Evolutionary conservation across 495 filamentous ascomycete genomes (phyloP).

Genomic region (Cryomyces antarcticus): DNA sequence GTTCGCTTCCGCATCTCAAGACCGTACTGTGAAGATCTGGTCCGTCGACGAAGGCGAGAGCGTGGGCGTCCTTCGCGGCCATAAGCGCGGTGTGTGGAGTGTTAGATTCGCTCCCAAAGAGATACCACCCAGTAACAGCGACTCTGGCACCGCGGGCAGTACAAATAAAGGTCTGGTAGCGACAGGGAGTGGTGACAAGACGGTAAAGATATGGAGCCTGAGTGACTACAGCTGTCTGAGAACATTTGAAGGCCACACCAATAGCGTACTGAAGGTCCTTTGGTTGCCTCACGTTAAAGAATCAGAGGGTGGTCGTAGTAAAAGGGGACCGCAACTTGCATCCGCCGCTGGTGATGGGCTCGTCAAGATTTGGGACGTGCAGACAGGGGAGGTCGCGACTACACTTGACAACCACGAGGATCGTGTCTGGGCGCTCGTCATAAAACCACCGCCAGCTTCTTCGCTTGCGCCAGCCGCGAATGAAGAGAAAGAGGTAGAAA

Average conservation of each 20-base stretch:
- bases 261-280: conserved; percentile 80
- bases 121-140: conserved; percentile 49
- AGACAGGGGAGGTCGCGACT: conserved; percentile 54
- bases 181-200: conserved; percentile 87
- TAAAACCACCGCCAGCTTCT: conserved; percentile 34
- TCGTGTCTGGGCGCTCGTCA: conserved; percentile 70
- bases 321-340: conserved; percentile 43
- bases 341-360: conserved; percentile 88
- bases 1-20: conserved; percentile 91
- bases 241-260: conserved; percentile 90
- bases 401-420: conserved; percentile 94
- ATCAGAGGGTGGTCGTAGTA: conserved; percentile 22
- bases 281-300: conserved; percentile 49
- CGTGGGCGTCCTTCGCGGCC: conserved; percentile 73
- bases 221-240: conserved; percentile 80
- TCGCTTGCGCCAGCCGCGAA: conserved; percentile 1
- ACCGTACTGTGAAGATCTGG: conserved; percentile 94
- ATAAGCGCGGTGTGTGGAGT: conserved; percentile 87
- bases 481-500: conserved; percentile 1
- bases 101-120: conserved; percentile 67
- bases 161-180: conserved; percentile 51
- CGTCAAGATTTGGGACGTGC: conserved; percentile 85
- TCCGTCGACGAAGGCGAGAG: conserved; percentile 70
- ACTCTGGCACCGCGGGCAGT: conserved; percentile 35
- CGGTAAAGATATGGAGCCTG: conserved; percentile 86